Evolutionary conservation across 768 basidiomycete species (phyloP), one percentile per base, ranked within the genome.

Genomic region (Suillus fuscotomentosus): DNA sequence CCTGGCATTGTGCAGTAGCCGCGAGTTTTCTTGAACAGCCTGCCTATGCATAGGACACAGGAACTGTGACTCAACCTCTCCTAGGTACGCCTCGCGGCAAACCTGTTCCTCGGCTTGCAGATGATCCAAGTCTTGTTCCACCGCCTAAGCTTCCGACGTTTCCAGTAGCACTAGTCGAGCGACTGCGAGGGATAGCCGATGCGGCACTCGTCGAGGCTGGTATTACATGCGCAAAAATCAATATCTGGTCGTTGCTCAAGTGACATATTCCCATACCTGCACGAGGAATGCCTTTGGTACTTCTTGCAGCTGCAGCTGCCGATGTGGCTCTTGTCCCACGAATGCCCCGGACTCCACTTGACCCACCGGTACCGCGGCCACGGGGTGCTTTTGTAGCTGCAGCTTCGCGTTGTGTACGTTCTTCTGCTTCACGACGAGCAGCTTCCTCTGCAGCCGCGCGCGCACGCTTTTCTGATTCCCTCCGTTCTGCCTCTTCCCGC

Each of bases 321-420:
- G 60, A 73, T 14, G 86, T 89, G 2, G 86, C 88, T 51, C 87
- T 82, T 6, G 87, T 94, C 3, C 90, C 91, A 61, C 89, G 83
- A 38, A 91, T 87, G 9, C 91, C 91, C 70, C 89, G 76, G 3
- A 91, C 84, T 17, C 85, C 84, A 41, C 90, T 89, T 27, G 85
- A 79, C 54, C 72, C 43, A 42, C 70, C 71, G 50, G 77, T 80
- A 62, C 87, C 84, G 42, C 81, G 80, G 82, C 85, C 31, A 76
- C 62, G 75, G 17, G 64, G 34, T n/a, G 62, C 60, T 50, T 74
- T 77, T 50, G 68, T 61, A 0, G 50, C 27, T n/a, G 54, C 65
- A 54, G 83, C 80, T 66, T 87, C 86, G 24, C 78, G 77, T 69
- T 81, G 83, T 20, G 74, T 80, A 60, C 79, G 79, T 66, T 83